phyloP scores from a whole-genome alignment of 306 rosid genomes.

The Cicer yamashitae region DNA sequence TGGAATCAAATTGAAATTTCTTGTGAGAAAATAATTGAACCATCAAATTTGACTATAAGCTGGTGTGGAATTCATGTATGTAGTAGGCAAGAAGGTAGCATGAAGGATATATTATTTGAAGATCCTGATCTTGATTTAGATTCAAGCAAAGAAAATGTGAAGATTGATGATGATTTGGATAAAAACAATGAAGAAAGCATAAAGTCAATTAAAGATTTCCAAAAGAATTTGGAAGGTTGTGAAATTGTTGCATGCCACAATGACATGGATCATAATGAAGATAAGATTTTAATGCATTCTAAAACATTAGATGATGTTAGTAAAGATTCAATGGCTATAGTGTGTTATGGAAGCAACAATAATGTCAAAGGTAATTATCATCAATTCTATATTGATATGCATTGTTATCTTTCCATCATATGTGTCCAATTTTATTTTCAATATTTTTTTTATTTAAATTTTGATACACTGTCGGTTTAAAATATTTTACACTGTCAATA shows the following conservation, averaged over 20 bases:
- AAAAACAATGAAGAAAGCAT: not conserved
- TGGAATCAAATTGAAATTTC: slow-evolving; percentile 35
- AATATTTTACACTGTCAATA: too few species aligned
- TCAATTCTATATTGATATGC: not conserved
- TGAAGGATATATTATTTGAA: slow-evolving; percentile 9
- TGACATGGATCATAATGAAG: not conserved
- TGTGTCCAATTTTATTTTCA: too few species aligned
- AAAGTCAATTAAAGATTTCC: not conserved
- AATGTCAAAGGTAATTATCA: not conserved
- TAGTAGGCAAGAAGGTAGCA: slow-evolving; percentile 19
- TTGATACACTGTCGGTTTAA: too few species aligned
- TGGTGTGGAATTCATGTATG: slow-evolving; percentile 25
- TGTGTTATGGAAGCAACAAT: not conserved
- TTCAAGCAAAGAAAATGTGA: slow-evolving; percentile 1
- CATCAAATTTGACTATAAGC: slow-evolving; percentile 16
- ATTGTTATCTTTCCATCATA: not conserved
- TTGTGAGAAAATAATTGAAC: not conserved
- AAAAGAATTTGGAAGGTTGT: not conserved
- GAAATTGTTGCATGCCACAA: not conserved
- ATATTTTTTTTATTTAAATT: too few species aligned
- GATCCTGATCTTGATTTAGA: slow-evolving; percentile 22
- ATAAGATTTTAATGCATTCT: not conserved
- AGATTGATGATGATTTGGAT: not conserved
- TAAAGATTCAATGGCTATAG: not conserved
- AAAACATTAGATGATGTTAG: not conserved